phyloP scores from a whole-genome alignment of 2,329 filamentous ascomycete genomes.

The Cryphonectria radicalis region DNA sequence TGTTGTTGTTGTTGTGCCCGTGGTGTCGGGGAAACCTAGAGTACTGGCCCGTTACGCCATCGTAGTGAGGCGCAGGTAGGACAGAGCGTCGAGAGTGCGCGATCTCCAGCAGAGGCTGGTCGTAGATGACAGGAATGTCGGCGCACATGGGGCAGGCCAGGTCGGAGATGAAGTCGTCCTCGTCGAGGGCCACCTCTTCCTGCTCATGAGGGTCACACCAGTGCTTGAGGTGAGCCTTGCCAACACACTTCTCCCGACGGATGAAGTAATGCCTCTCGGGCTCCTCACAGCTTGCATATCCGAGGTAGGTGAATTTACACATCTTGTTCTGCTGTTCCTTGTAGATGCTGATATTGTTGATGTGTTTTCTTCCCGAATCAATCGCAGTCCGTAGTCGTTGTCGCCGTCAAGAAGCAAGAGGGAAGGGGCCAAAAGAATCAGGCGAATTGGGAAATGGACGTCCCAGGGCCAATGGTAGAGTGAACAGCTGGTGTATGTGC shows the following conservation, averaged over 20 bases:
- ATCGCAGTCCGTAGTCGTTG: not conserved
- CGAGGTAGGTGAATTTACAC: slow-evolving; percentile 31
- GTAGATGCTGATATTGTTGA: not conserved
- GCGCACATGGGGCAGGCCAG: slow-evolving; percentile 29
- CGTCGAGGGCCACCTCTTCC: slow-evolving; percentile 22
- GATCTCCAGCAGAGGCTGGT: slow-evolving; percentile 30
- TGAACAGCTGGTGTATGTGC: not conserved
- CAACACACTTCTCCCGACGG: slow-evolving; percentile 28
- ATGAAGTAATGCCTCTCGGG: slow-evolving; percentile 30
- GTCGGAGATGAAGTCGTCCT: slow-evolving; percentile 16
- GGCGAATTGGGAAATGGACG: not conserved
- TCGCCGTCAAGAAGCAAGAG: not conserved
- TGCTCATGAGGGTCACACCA: slow-evolving; percentile 29
- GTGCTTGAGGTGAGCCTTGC: slow-evolving; percentile 29
- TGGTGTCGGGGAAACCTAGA: slow-evolving; percentile 24
- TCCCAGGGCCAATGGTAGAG: not conserved
- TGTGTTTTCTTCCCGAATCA: not conserved
- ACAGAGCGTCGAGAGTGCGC: slow-evolving; percentile 29
- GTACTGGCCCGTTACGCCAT: slow-evolving; percentile 26
- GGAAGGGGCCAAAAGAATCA: not conserved
- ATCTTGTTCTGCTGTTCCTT: not conserved
- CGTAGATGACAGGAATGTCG: slow-evolving; percentile 26
- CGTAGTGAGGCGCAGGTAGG: slow-evolving; percentile 28
- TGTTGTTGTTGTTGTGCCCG: not conserved
- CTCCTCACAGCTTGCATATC: slow-evolving; percentile 28